Evolutionary conservation across 2,329 filamentous ascomycete genomes (phyloP), one percentile per base, ranked within the genome.

Genomic region (Aspergillus novoparasiticus): DNA sequence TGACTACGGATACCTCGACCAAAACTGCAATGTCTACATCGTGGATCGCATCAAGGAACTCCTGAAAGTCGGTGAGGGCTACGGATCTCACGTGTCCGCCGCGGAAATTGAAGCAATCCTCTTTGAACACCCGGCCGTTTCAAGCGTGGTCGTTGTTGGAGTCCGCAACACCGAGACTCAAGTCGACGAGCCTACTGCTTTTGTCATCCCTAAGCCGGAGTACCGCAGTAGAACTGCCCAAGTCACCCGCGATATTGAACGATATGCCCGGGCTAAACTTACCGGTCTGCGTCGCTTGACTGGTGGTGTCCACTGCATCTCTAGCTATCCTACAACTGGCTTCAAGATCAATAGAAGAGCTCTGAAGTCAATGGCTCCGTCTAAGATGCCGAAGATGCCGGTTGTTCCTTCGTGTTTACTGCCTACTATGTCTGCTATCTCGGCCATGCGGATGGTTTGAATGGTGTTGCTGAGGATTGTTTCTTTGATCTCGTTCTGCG

Each of bases 71-170:
- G 69, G 69, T 2, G 69, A 62, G 23, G 78, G 78, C 32, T 77
- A 79, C 57, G 76, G 78, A 12, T 74, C 75, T 12, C 76, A 69
- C 53, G 58, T 69, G 41, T 69, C 67, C 2, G 60, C 76, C 1
- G 72, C 75, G 6, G 76, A 79, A 59, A 65, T 78, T 6, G 77
- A 79, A 63, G 71, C 68, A 11, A 70, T 77, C 5, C 62, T 79
- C 1, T 69, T 77, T 14, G 53, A 63, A 36, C 75, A 76, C 64
- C 69, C 69, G 2, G 36, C 64, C 9, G 71, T 79, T 34, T 61
- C 73, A 1, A 75, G 76, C 30, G 73, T 68, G 0, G 75, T 74
- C 10, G 76, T 79, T 10, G 74, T 78, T 21, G 76, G 32, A 6
- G 16, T 65, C 53, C 51, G 51, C 30, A 54, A 54, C 30, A 16